Evolutionary conservation across 306 rosid species (phyloP), one percentile per base, ranked within the genome.

Genomic region (Vachellia collinsii): DNA sequence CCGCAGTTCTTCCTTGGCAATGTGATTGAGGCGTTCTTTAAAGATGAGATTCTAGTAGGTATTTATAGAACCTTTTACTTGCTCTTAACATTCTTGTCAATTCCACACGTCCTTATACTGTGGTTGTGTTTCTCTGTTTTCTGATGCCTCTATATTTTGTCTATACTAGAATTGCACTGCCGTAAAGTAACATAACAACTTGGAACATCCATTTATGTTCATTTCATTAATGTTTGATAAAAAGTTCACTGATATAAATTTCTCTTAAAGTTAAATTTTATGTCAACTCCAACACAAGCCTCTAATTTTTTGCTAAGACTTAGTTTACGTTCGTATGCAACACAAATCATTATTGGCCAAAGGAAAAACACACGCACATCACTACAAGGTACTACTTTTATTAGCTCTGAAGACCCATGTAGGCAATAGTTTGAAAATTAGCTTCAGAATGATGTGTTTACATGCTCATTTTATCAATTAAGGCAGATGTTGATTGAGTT

Each of bases 1-100:
- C 98, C 99, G 0, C 98, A 93, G 58, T 89, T 91, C 79, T 85
- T 95, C 46, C 54, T 93, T 77, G 86, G 85, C 56, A 84, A 53
- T 61, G 54, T 83, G 13, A 75, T 90, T 37, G 95, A 88, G 68
- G 88, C 76, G 61, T 66, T 88, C 85, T 84, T 88, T 70, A 50
- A 56, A 86, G 84, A 91, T 58, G 77, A 77, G 78, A 85, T 90
- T 80, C 85, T 91, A 62, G 85, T 86, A 95, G 99, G 99, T 95
- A 91, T 82, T 90, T 77, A 43, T 43, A 75, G 20, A 81, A 66
- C 87, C 48, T 76, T 38, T 34, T 71, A 12, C 39, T 48, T 56
- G 47, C 37, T 79, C 75, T 75, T n/a, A 34, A 41, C 70, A 20
- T 63, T 73, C 36, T 43, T 44, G 71, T 63, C 39, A 16, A 58